A percentile compares a stretch with the other conserved stretches of the same genome.
Evolutionary conservation across 495 filamentous ascomycete species (phyloP).

Genomic region (Apiosordaria backusii): DNA sequence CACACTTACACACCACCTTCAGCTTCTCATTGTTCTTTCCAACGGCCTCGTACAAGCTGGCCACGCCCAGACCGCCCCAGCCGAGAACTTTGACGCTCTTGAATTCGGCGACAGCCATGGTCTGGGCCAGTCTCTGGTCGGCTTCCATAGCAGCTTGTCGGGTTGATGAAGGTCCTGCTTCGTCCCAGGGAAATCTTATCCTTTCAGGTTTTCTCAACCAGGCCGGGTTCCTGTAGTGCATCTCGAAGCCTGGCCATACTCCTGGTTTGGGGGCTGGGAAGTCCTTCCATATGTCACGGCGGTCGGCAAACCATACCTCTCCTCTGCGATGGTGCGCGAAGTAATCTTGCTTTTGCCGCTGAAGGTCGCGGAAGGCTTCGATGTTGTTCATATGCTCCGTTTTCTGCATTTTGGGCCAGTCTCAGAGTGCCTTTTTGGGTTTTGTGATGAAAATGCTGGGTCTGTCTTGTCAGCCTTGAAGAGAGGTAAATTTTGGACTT

Average conservation of each 20-base stretch:
- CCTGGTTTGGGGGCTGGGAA: background rate
- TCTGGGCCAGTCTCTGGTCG: background rate
- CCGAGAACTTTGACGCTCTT: conserved; percentile 7
- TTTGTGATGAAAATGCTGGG: background rate
- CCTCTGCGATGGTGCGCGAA: background rate
- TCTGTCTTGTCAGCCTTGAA: background rate
- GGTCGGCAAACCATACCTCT: background rate
- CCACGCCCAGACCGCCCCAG: conserved; percentile 9
- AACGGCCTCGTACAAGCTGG: conserved; percentile 3
- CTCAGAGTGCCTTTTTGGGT: background rate
- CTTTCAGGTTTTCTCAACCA: background rate
- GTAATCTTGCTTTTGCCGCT: background rate
- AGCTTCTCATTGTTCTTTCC: background rate
- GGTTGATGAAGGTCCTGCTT: background rate
- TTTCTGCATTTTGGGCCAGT: background rate
- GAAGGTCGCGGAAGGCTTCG: background rate
- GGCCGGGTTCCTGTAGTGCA: too few relatives aligned
- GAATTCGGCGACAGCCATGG: conserved; percentile 4
- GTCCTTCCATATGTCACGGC: background rate
- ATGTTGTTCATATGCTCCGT: background rate
- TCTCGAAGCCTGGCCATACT: background rate
- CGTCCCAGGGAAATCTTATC: background rate
- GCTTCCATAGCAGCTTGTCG: background rate
- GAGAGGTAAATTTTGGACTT: background rate
- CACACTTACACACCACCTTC: conserved; percentile 7